A percentile compares a stretch with the other conserved stretches of the same genome.
These are phyloP conservation scores for Sugiyamaella chiloensis DNA, from an alignment of 805 yeast species.

Conservation along the genomic window DNA sequence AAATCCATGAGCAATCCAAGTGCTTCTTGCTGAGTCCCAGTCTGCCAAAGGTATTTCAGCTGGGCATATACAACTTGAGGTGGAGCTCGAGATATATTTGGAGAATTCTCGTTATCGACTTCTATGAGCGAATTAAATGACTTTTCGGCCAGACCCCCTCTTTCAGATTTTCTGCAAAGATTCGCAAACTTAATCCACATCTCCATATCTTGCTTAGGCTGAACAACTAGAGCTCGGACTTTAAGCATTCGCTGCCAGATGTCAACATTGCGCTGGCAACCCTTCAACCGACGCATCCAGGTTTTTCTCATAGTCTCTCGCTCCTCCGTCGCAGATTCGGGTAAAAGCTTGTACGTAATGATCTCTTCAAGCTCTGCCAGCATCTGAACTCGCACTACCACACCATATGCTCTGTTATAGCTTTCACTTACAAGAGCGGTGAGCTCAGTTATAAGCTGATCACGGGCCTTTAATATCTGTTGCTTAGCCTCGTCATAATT, in stretches of 20 bases:
- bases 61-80: constrained; percentile 98
- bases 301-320: constrained; percentile 78
- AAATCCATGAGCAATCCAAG: constrained; percentile 81
- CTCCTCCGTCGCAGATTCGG: constrained; percentile 73
- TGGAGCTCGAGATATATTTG: constrained; percentile 67
- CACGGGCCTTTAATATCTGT: constrained; percentile 83
- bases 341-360: constrained; percentile 79
- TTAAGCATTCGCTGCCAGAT: constrained; percentile 97
- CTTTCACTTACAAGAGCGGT: constrained; percentile 94
- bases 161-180: constrained; percentile 88
- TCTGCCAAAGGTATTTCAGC: constrained; percentile 94
- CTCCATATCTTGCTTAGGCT: constrained; percentile 94
- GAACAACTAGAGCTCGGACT: constrained; percentile 87
- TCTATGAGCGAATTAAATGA: constrained; percentile 77
- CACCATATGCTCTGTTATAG: constrained; percentile 94
- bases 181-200: constrained; percentile 99
- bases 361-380: constrained; percentile 95
- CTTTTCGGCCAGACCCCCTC: constrained; percentile 89
- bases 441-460: constrained; percentile 84
- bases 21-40: constrained; percentile 85
- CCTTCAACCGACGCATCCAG: constrained; percentile 88
- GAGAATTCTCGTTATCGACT: constrained; percentile 55
- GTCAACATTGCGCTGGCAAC: constrained; percentile 95
- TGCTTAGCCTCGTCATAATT: constrained; percentile 76
- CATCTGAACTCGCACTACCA: constrained; percentile 96